phyloP scores from a whole-genome alignment of 2,329 filamentous ascomycete genomes.

The Epichloe baconii region DNA sequence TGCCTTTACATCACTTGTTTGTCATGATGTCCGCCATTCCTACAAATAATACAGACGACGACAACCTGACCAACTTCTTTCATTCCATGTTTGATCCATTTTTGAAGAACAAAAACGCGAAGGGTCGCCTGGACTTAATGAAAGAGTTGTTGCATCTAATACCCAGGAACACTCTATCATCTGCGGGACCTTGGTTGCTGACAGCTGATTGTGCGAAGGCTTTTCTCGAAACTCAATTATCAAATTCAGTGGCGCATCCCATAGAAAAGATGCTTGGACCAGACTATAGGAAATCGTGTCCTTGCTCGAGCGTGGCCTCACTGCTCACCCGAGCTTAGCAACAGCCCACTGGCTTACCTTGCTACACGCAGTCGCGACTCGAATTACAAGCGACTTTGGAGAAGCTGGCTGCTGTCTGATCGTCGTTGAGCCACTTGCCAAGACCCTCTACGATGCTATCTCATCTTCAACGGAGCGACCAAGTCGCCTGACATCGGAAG shows the following conservation, averaged over 20 bases:
- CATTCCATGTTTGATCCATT: constrained; percentile 44
- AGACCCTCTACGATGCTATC: constrained; percentile 29
- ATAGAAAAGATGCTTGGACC: constrained; percentile 42
- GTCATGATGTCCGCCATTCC: constrained; percentile 42
- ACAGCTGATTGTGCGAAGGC: constrained; percentile 32
- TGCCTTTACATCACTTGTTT: constrained; percentile 54
- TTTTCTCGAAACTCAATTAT: constrained; percentile 23
- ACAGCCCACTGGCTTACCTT: constrained; percentile 37
- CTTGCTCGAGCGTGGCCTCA: constrained; percentile 51
- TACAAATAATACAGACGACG: constrained; percentile 32
- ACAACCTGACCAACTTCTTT: constrained; percentile 32
- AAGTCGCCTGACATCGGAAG: constrained; percentile 21
- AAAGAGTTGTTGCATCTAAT: constrained; percentile 37
- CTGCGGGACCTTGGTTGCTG: constrained; percentile 39
- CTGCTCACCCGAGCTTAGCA: constrained; percentile 33
- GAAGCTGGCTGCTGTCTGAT: constrained; percentile 53
- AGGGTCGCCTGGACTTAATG: constrained; percentile 31
- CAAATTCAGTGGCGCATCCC: not conserved
- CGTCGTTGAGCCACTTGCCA: constrained; percentile 59
- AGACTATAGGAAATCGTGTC: constrained; percentile 58
- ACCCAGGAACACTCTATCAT: constrained; percentile 30
- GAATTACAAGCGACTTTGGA: constrained; percentile 50
- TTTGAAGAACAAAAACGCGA: constrained; percentile 34
- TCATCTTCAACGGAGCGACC: constrained; percentile 4
- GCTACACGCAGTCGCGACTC: constrained; percentile 41